Conservation (phyloP, 2,329 filamentous ascomycete species). For the Hymenoscyphus linearis region DNA sequence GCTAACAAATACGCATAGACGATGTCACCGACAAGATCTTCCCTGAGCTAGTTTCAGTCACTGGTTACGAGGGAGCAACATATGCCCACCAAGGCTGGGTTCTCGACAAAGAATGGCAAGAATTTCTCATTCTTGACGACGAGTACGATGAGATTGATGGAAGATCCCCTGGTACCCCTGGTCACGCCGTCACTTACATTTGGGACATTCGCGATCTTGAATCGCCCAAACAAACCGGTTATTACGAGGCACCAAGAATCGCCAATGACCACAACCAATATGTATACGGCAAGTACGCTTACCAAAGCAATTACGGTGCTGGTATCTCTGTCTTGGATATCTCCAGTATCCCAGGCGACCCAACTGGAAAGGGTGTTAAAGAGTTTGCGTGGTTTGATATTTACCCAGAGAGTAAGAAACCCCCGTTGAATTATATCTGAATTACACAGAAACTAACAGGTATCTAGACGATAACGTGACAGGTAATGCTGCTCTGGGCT, state of each 20-base stretch:
- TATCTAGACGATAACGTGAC: background rate
- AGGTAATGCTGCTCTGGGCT: background rate
- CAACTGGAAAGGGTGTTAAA: background rate
- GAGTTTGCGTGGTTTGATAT: background rate
- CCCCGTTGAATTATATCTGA: background rate
- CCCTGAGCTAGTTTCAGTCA: background rate
- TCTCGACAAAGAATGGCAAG: background rate
- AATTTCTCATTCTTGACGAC: conserved; percentile 1
- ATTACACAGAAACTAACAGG: background rate
- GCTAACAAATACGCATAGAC: background rate
- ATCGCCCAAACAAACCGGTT: background rate
- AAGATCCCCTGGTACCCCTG: background rate
- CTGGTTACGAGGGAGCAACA: background rate
- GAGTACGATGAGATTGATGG: conserved; percentile 1
- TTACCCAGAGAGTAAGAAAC: background rate
- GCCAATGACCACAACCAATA: conserved; percentile 3
- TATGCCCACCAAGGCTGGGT: conserved; percentile 4
- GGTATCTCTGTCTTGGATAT: conserved; percentile 1
- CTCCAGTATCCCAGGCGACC: background rate
- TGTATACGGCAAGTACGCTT: background rate
- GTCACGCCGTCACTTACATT: background rate
- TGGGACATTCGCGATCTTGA: background rate
- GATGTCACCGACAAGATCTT: background rate
- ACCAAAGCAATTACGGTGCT: background rate
- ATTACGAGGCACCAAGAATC: background rate